Evolutionary conservation across 164 flowering plant species (phyloP), one percentile per base, ranked within the genome.

Genomic region (Akebia trifoliata): DNA sequence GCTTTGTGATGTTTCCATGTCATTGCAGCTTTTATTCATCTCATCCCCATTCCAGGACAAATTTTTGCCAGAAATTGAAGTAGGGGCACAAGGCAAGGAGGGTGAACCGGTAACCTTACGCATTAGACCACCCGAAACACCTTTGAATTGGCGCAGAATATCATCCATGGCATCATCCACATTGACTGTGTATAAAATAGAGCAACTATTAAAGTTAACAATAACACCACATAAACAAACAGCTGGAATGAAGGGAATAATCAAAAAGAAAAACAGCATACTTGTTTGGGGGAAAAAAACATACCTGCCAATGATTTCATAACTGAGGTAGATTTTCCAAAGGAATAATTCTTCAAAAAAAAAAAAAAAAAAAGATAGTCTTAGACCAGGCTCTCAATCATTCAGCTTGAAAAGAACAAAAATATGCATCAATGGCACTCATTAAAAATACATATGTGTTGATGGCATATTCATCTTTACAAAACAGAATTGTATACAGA

Each of bases 101-200:
- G 86, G 31, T 50, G 96, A 60, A 39, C 88, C 90, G 9, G 75
- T 86, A 68, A 86, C 96, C 61, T 78, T 85, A 35, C 86, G 84
- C 75, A 77, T 72, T 26, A 87, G 72, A 49, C 95, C 99, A 81
- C 79, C 86, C 26, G 98, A 87, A 69, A 87, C 98, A 54, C 87
- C 97, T 72, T 80, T 90, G 68, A 90, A 78, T 61, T 94, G 99
- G 50, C 97, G 95, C 31, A 86, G 84, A 67, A 88, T 81, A 63
- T 94, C 99, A 80, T 90, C 99, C 78, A 88, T 73, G 20, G 97
- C 99, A 77, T 85, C 97, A 75, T 94, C 96, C 63, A 94, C 97
- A 69, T 88, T 90, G 31, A 94, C 99, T 94, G 90, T 63, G 58
- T 30, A 24, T 57, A 32, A 15, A 25, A 47, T 30, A 31, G 2